These are phyloP conservation scores for Podaxis pistillaris DNA, from an alignment of 768 basidiomycete genomes.

Conservation along the genomic window DNA sequence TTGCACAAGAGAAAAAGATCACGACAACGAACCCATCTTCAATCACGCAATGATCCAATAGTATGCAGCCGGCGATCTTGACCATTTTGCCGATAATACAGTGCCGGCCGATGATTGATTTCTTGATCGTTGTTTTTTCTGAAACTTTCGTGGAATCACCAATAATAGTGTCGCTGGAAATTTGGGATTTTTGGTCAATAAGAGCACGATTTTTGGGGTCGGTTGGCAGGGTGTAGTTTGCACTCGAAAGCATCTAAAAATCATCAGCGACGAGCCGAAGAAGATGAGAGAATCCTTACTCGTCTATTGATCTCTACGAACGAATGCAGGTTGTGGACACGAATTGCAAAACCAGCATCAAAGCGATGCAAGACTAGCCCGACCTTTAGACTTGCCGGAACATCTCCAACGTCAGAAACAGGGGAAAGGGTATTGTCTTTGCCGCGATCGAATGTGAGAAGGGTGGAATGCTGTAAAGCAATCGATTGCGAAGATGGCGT, in stretches of 20 bases:
- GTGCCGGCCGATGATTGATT: conserved; percentile 76
- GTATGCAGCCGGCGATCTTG: conserved; percentile 78
- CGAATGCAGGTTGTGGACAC: conserved; percentile 73
- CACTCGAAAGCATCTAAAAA: conserved; percentile 48
- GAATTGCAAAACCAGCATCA: conserved; percentile 54
- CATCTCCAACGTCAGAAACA: conserved; percentile 32
- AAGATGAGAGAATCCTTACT: conserved; percentile 37
- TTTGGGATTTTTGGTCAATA: conserved; percentile 80
- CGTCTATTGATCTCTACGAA: conserved; percentile 82
- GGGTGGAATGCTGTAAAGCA: conserved; percentile 61
- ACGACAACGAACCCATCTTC: conserved; percentile 69
- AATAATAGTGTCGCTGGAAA: conserved; percentile 79
- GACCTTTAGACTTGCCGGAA: conserved; percentile 54
- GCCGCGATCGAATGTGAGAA: conserved; percentile 1
- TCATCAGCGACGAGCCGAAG: not conserved
- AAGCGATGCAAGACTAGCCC: conserved; percentile 60
- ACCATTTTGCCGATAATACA: conserved; percentile 83
- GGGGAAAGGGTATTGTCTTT: conserved; percentile 39
- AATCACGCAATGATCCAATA: conserved; percentile 87
- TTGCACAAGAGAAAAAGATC: not conserved
- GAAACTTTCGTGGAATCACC: conserved; percentile 81
- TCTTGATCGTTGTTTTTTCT: conserved; percentile 79
- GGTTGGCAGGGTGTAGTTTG: conserved; percentile 52
- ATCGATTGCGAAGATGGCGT: conserved; percentile 45
- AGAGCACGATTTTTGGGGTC: conserved; percentile 63